Evolutionary conservation across 2,329 filamentous ascomycete species (phyloP).

Genomic region (Aspergillus fumigatus): DNA sequence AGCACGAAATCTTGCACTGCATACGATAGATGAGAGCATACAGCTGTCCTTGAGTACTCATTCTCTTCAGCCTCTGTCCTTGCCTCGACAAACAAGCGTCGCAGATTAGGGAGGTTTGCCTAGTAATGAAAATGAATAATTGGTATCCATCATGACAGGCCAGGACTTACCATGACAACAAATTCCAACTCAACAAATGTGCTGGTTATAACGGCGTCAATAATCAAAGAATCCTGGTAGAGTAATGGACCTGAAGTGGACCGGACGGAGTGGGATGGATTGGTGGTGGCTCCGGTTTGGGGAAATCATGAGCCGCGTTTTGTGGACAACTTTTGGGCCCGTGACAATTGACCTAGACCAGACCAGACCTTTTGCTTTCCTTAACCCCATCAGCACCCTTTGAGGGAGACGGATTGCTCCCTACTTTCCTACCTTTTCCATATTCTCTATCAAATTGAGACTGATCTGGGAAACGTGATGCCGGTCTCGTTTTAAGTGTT

Average conservation of each 20-base stretch:
- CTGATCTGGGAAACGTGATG: not conserved
- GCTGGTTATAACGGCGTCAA: not conserved
- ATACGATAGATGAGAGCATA: conserved; percentile 44
- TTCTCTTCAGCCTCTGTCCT: conserved; percentile 90
- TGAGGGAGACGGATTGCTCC: not conserved
- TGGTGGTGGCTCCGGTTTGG: not conserved
- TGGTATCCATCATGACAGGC: not conserved
- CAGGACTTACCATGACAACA: conserved; percentile 5
- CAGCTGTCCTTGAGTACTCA: conserved; percentile 87
- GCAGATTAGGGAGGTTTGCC: conserved; percentile 75
- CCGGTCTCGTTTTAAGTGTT: conserved; percentile 2
- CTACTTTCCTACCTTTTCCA: not conserved
- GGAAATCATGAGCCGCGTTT: conserved; percentile 17
- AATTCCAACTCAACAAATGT: not conserved
- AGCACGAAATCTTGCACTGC: conserved; percentile 1
- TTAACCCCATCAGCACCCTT: conserved; percentile 9
- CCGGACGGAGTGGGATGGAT: not conserved
- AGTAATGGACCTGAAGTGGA: not conserved
- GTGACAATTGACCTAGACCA: conserved; percentile 7
- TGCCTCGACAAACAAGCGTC: conserved; percentile 91
- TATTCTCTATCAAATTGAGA: not conserved
- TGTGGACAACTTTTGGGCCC: conserved; percentile 28
- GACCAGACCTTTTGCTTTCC: conserved; percentile 14
- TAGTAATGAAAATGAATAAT: conserved; percentile 9
- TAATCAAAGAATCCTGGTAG: not conserved